Evolutionary conservation across 805 yeast species (phyloP), one percentile per base, ranked within the genome.

Genomic region (Myxozyma melibiosi): DNA sequence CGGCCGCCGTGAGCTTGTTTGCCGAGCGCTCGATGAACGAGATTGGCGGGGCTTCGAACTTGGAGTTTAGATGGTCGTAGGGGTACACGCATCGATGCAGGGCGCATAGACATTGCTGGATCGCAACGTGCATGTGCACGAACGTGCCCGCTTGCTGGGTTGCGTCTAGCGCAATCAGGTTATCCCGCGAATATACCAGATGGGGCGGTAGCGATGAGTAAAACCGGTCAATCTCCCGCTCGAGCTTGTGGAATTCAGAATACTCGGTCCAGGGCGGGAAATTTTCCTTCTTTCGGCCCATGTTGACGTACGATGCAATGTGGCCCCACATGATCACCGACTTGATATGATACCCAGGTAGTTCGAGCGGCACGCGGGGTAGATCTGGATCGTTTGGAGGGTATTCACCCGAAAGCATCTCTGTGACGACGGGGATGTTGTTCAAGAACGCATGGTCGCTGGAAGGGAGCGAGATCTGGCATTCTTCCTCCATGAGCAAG

Each of bases 1-100:
- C 74, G 2, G 74, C 67, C 8, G 67, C 69, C 7, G 68, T 63
- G 24, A 71, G 61, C 35, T 67, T 65, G 47, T 62, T 57, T 5
- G 70, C 70, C 1, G 70, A 67, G 1, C 65, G 53, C 33, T 69
- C 70, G 25, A 70, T 59, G 35, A 70, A 68, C 30, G 69, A 57
- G 34, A 66, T 66, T 4, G 70, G 68, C 25, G 73, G 73, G 3
- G 66, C 65, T 18, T 58, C 62, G 52, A 66, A 66, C 40, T 57
- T 64, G 14, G 66, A 63, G 30, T 63, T 54, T 1, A 61, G 55
- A 44, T 66, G 61, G 47, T 65, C 65, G 49, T 66, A 67, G 2
- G 74, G 72, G 51, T 66, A 70, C 13, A 71, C 62, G 38, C 70
- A 64, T 24, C 72, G 67, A 55, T 68, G 68, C 20, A 71, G 59